Base-by-base conservation (phyloP, 2,329 filamentous ascomycete genomes). In the Fusarium miscanthi region DNA sequence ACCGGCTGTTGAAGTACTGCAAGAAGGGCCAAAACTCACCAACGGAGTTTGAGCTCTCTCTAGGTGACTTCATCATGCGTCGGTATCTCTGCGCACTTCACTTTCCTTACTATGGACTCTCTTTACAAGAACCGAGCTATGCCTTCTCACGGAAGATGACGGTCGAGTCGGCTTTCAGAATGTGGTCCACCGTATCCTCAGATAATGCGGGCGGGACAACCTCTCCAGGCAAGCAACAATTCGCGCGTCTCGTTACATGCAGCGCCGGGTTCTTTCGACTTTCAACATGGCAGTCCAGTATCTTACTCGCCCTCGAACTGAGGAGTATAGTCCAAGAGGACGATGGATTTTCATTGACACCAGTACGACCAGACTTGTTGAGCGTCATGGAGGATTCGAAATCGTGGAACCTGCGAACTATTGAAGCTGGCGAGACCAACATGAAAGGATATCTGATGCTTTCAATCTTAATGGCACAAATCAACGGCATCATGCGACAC, bases 1-100 rank as follows among this genome's bases (percentile, higher is more conserved):
- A 78, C 16, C 80, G 74, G 7, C 81, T 57, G 2, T 70, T 86
- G 2, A 80, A 81, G 23, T 58, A 42, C 13, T 78, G 66, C 46
- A 76, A 38, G 40, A 54, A 70, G 3, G 54, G 56, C 10, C 72
- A 74, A 19, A 46, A 41, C 7, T 73, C 77, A 0, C 80, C 78
- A 0, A 78, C 81, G 0, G 63, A 71, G 1, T 87, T 87, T 59
- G 82, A 84, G n/a, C 74, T 83, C 9, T 82, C 84, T 7, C 72
- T 86, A 2, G 75, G 88, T 10, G 85, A 89, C 33, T 81, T 88
- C 45, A 77, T 88, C 27, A 82, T 89, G 66, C 84, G 86, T 31
- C 86, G 88, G 13, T 89, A 88, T 72, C 77, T 91, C 6, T 81
- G 87, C 10, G 81, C 85, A 0, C 81, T 92, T 0, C 90, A 92